Conservation (phyloP, 441 rosid species). For the Brassica balearica region DNA sequence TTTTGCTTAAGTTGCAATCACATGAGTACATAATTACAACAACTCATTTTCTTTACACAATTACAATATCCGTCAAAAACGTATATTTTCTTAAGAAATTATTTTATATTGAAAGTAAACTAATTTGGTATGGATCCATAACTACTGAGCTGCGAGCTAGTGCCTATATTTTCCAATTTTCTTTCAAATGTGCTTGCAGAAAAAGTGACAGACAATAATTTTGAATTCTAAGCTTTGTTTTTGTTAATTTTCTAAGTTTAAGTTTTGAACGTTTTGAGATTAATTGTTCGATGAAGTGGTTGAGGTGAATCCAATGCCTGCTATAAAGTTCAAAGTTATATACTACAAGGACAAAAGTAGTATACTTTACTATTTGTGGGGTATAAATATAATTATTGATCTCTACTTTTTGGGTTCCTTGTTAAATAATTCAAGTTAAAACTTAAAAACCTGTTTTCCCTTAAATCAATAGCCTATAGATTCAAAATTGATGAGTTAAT, state of each 20-base stretch:
- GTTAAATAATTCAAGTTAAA: constrained; percentile 29
- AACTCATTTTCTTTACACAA: constrained; percentile 1
- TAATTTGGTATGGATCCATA: background rate
- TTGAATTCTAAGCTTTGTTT: background rate
- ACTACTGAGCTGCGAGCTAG: background rate
- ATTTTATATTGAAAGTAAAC: background rate
- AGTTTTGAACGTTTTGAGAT: constrained; percentile 1
- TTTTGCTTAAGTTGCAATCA: constrained; percentile 31
- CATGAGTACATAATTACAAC: constrained; percentile 24
- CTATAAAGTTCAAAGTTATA: constrained; percentile 37
- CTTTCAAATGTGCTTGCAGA: background rate
- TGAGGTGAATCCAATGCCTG: constrained; percentile 45
- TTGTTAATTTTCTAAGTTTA: background rate
- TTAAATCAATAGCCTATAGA: constrained; percentile 30
- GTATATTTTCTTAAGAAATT: background rate
- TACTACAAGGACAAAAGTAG: constrained; percentile 25
- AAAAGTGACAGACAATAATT: background rate
- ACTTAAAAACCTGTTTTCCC: constrained; percentile 4
- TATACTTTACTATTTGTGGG: constrained; percentile 46
- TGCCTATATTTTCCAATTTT: constrained; percentile 5
- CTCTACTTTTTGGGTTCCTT: constrained; percentile 38
- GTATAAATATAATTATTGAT: constrained; percentile 44
- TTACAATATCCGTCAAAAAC: background rate
- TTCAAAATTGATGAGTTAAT: constrained; percentile 7
- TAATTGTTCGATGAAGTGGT: constrained; percentile 25